A percentile compares a stretch with the other conserved stretches of the same genome.
These are phyloP conservation scores for Thoreauomyces humboldtii DNA, from an alignment of 192 early-diverging fungal genomes.

Conservation along the genomic window DNA sequence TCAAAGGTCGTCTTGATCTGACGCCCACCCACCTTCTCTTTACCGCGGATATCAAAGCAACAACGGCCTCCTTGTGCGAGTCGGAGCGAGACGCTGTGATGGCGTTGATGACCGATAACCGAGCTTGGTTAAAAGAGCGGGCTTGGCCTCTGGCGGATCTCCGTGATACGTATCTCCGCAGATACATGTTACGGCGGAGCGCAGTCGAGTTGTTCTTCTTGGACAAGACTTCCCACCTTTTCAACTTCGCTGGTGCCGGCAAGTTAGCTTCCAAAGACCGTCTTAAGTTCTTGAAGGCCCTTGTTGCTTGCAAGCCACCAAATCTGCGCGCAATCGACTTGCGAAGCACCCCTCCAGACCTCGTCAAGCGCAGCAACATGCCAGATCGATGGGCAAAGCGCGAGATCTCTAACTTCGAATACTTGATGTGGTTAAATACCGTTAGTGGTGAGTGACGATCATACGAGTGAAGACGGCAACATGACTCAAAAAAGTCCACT, in stretches of 20 bases:
- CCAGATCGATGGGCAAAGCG: conserved; percentile 79
- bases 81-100: conserved; percentile 37
- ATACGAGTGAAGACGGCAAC: too few species aligned
- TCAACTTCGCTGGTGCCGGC: conserved; percentile 66
- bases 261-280: conserved; percentile 43
- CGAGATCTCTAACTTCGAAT: conserved; percentile 95
- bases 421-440: conserved; percentile 90
- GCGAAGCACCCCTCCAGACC: conserved; percentile 32
- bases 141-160: conserved; percentile 35
- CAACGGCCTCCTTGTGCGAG: conserved; percentile 26
- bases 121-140: conserved; percentile 38
- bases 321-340: conserved; percentile 37
- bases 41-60: conserved; percentile 37
- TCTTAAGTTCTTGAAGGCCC: conserved; percentile 28
- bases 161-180: conserved; percentile 35
- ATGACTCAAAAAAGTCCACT: neutral
- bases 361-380: conserved; percentile 65
- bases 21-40: conserved; percentile 36
- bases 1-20: conserved; percentile 45
- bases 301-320: conserved; percentile 47
- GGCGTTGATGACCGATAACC: conserved; percentile 35
- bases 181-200: conserved; percentile 61
- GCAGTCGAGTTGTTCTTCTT: conserved; percentile 80
- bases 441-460: conserved; percentile 87
- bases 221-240: conserved; percentile 70